phyloP scores from a whole-genome alignment of 108 stramenopile species.

The Aureococcus anophagefferens region DNA sequence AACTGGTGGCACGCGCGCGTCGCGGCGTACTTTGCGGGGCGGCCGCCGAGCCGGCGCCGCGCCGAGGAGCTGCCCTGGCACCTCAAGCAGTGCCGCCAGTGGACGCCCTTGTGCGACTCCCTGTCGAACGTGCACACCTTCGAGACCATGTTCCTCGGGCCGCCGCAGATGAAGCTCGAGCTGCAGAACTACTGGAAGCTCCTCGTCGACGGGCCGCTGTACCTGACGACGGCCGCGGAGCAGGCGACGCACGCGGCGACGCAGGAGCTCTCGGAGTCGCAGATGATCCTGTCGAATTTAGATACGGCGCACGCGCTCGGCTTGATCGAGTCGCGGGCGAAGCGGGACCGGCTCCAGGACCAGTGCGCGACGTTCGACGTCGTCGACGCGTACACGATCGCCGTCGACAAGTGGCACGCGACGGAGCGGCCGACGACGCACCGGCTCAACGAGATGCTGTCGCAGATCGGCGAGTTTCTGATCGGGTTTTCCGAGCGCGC shows the following conservation, averaged over 20 bases:
- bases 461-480: conserved; percentile 47
- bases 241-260: not conserved
- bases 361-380: conserved; percentile 52
- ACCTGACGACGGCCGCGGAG: not conserved
- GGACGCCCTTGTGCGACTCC: conserved; percentile 39
- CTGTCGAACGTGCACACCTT: conserved; percentile 50
- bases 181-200: conserved; percentile 44
- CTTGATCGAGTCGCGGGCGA: conserved; percentile 2
- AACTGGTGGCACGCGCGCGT: conserved; percentile 27
- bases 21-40: conserved; percentile 29
- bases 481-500: conserved; percentile 35
- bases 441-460: conserved; percentile 29
- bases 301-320: conserved; percentile 1
- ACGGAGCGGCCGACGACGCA: conserved; percentile 33
- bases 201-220: conserved; percentile 40
- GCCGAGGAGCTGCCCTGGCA: conserved; percentile 71
- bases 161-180: conserved; percentile 34
- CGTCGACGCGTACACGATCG: conserved; percentile 43
- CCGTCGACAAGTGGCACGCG: conserved; percentile 43
- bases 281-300: conserved; percentile 1
- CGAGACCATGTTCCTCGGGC: conserved; percentile 42
- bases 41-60: conserved; percentile 35
- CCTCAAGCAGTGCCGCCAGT: conserved; percentile 47
- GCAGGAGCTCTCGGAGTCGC: not conserved
- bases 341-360: conserved; percentile 4